These are phyloP conservation scores for Fraxinus sp. DNA, from an alignment of 305 asterid species.

Conservation along the genomic window DNA sequence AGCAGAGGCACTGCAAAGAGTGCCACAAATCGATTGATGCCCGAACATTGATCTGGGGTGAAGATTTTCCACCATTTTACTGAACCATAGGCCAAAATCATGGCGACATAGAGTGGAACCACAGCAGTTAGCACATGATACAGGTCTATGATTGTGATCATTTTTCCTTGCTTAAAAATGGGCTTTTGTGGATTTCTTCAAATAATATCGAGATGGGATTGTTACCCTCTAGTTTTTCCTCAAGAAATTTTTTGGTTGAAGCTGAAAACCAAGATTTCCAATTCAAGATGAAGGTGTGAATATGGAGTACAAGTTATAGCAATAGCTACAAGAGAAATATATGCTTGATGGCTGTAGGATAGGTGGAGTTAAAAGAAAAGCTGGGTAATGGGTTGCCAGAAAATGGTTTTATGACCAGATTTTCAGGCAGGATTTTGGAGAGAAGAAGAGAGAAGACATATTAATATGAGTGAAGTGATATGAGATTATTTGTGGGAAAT, in stretches of 20 bases:
- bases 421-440: conserved; percentile 35
- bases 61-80: conserved; percentile 57
- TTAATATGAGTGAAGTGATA: conserved; percentile 33
- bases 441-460: conserved; percentile 5
- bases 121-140: conserved; percentile 71
- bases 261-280: not conserved
- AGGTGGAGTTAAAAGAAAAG: not conserved
- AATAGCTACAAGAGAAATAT: not conserved
- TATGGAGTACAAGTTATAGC: not conserved
- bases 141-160: conserved; percentile 52
- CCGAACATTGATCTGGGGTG: conserved; percentile 65
- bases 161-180: not conserved
- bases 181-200: not conserved
- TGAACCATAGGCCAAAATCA: conserved; percentile 63
- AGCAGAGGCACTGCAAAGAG: conserved; percentile 65
- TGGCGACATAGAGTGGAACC: conserved; percentile 70
- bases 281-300: not conserved
- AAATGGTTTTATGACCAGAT: conserved; percentile 30
- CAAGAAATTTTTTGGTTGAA: not conserved
- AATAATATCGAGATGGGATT: not conserved
- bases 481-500: conserved; percentile 47
- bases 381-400: not conserved
- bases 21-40: conserved; percentile 66
- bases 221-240: not conserved
- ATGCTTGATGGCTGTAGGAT: conserved; percentile 12